Percentiles rank a stretch among this genome's conserved stretches.
Conservation (phyloP, 805 yeast species). For the Candida jianshihensis region DNA sequence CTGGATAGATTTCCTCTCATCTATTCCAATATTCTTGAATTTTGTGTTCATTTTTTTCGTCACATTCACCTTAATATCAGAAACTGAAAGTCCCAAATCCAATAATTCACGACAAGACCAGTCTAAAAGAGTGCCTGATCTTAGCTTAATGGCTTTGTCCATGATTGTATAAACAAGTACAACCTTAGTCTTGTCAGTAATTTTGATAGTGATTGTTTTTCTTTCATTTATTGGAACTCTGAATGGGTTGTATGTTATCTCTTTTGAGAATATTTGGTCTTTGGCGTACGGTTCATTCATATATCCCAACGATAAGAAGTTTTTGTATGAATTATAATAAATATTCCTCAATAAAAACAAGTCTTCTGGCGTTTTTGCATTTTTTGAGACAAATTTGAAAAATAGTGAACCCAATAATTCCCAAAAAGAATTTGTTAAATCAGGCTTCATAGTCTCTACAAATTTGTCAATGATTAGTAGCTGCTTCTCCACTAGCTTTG, state of each 20-base stretch:
- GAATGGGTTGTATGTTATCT: slow-evolving; percentile 15
- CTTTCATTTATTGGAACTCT: slow-evolving; percentile 1
- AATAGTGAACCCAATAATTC: slow-evolving; percentile 14
- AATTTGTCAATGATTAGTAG: slow-evolving; percentile 12
- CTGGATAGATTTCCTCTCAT: background rate
- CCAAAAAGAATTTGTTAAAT: slow-evolving; percentile 12
- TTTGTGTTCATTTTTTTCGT: slow-evolving; percentile 4
- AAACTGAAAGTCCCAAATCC: slow-evolving; percentile 12
- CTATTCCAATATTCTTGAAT: background rate
- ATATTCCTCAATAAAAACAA: slow-evolving; percentile 6
- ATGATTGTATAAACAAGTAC: slow-evolving; percentile 16
- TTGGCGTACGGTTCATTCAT: slow-evolving; percentile 1
- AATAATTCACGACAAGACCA: slow-evolving; percentile 15
- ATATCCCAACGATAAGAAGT: slow-evolving; percentile 8
- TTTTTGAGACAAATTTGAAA: slow-evolving; percentile 13
- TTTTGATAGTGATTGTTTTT: slow-evolving; percentile 6
- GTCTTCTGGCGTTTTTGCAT: slow-evolving; percentile 2
- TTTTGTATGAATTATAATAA: slow-evolving; percentile 12
- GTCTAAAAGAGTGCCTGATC: slow-evolving; percentile 3
- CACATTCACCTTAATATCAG: slow-evolving; percentile 11
- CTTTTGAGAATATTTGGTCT: slow-evolving; percentile 1
- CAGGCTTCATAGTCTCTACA: slow-evolving; percentile 5
- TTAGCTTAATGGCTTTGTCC: slow-evolving; percentile 9
- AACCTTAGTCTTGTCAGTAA: slow-evolving; percentile 8
- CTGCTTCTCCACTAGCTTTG: slow-evolving; percentile 9